Base-by-base conservation (phyloP, 2,329 filamentous ascomycete species). In the Aureobasidium pullulans region DNA sequence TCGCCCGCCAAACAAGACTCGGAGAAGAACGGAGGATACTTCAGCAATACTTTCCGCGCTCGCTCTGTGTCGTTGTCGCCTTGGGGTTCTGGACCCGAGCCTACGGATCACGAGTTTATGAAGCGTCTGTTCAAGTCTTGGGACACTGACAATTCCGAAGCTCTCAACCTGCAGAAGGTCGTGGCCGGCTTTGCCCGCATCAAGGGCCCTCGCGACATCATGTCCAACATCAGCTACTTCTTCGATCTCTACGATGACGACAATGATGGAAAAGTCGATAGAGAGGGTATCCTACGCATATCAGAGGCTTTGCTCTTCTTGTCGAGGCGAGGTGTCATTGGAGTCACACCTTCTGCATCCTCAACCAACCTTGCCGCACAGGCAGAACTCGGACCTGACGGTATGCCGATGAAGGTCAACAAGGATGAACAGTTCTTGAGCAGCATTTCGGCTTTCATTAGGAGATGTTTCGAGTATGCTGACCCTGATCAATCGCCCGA, bases 231-330 rank as follows among this genome's bases (percentile, higher is more conserved):
- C 69, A 94, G 86, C 62, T 97, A 97, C 74, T 97, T 99, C 73
- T 99, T 99, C 67, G 90, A 96, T 68, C 83, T 99, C 0, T 96
- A 97, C 71, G 94, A 99, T 70, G 93, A 99, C 65, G 88, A 93
- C 67, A 83, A 85, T 1, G 91, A 96, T 70, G 94, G 94, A 29
- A 90, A 84, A 66, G 92, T 99, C 5, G 94, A 97, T 68, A 85
- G 94, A 10, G 94, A 99, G 73, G 94, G 94, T 6, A 99, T 99
- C 60, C 74, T 99, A 46, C 82, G 91, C 47, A 97, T 99, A 70
- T 96, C 92, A 0, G 94, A 99, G 73, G 90, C 93, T 0, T 77
- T 99, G 34, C 77, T 99, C 2, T 99, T 99, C 73, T 81, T 99
- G 16, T 96, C 92, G 0, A 83, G 94, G 23, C 84, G 93, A 68